Evolutionary conservation across 2,329 filamentous ascomycete genomes (phyloP).

Genomic region (Arthroderma uncinatum): DNA sequence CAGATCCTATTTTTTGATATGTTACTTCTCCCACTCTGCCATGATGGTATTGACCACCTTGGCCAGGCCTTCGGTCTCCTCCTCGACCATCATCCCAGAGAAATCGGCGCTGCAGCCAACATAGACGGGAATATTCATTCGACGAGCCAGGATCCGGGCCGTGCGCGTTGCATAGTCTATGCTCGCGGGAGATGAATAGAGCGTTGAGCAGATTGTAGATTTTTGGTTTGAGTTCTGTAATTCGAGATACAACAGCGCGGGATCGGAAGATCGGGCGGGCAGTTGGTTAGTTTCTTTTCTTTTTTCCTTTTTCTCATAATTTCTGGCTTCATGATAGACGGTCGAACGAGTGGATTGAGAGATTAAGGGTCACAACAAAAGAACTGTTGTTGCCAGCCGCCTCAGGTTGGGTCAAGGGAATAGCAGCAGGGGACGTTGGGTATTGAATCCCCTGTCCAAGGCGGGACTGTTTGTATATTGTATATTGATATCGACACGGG

Average conservation of each 20-base stretch:
- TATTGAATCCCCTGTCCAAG: background rate
- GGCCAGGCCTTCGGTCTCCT: constrained; percentile 84
- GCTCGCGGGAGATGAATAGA: constrained; percentile 62
- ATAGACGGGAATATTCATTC: constrained; percentile 65
- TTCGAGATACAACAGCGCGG: background rate
- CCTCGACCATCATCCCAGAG: constrained; percentile 69
- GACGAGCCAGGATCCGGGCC: constrained; percentile 70
- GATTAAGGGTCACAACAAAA: background rate
- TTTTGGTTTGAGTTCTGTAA: constrained; percentile 33
- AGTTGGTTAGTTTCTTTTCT: background rate
- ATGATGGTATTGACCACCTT: constrained; percentile 61
- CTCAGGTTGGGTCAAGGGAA: too few species aligned
- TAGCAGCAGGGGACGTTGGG: too few species aligned
- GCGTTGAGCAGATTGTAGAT: constrained; percentile 59
- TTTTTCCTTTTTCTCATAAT: background rate
- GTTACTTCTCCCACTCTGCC: constrained; percentile 32
- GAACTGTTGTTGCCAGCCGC: too few species aligned
- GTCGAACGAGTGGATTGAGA: background rate
- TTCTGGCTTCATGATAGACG: background rate
- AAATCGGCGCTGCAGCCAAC: constrained; percentile 81
- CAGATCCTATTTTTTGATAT: background rate
- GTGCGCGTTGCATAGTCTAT: constrained; percentile 79
- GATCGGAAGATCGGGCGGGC: background rate
- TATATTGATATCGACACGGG: background rate
- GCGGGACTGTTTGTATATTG: background rate